Percentiles rank a stretch among this genome's conserved stretches.
Evolutionary conservation across 2,329 filamentous ascomycete genomes (phyloP).

Genomic region (Geoglossum cookeanum): DNA sequence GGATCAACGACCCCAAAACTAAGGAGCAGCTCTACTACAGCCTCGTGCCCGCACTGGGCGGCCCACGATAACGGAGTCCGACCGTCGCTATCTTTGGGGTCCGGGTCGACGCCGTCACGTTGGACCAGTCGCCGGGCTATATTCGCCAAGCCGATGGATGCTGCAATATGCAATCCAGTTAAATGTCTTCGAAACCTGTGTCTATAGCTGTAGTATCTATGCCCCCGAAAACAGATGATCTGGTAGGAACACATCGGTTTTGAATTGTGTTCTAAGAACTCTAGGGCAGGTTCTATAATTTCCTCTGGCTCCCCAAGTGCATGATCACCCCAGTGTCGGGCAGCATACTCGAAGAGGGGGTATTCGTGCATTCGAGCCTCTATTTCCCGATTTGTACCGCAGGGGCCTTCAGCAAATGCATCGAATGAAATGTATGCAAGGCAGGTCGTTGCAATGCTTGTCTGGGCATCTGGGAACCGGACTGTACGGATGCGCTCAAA

Average conservation of each 20-base stretch:
- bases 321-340: conserved; percentile 1
- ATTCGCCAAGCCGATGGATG: neutral
- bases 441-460: conserved; percentile 13
- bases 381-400: neutral
- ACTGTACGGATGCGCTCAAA: conserved; percentile 16
- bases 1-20: too few species aligned
- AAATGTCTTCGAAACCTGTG: neutral
- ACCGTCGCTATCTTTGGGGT: conserved; percentile 7
- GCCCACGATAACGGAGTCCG: conserved; percentile 1
- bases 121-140: neutral
- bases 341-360: neutral
- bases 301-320: neutral
- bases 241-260: neutral
- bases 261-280: neutral
- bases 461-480: conserved; percentile 15
- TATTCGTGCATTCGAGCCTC: neutral
- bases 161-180: neutral
- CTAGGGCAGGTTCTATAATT: neutral
- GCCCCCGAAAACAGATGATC: neutral
- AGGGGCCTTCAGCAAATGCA: conserved; percentile 9
- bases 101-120: neutral
- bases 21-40: too few species aligned
- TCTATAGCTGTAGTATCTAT: too few species aligned
- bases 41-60: neutral
- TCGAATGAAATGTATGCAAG: conserved; percentile 21